phyloP scores from a whole-genome alignment of 768 basidiomycete genomes.

The Hypholoma sublateritium region DNA sequence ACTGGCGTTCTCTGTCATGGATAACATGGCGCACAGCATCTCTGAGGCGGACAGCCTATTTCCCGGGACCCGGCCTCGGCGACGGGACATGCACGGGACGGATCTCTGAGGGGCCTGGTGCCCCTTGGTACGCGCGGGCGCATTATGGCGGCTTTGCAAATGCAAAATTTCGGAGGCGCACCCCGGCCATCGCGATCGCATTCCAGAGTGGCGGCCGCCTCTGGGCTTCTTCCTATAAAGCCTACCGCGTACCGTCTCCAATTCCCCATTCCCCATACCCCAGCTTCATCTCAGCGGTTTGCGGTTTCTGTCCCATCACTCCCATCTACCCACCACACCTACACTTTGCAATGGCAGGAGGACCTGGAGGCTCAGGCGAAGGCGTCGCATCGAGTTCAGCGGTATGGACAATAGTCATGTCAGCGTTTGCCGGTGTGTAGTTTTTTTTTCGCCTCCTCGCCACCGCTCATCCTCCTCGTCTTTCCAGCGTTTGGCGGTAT shows the following conservation, averaged over 20 bases:
- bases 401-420: constrained; percentile 36
- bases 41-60: too few relatives aligned
- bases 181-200: not conserved
- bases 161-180: not conserved
- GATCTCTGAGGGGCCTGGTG: not conserved
- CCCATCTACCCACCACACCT: not conserved
- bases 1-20: too few relatives aligned
- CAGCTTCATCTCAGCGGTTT: not conserved
- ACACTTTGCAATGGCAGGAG: constrained; percentile 22
- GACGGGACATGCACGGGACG: not conserved
- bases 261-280: not conserved
- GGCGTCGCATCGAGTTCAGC: constrained; percentile 29
- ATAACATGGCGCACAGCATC: too few relatives aligned
- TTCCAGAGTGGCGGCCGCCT: not conserved
- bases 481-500: constrained; percentile 42
- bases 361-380: constrained; percentile 32
- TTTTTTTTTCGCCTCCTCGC: not conserved
- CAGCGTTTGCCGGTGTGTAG: constrained; percentile 32
- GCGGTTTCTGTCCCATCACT: not conserved
- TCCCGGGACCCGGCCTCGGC: not conserved
- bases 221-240: not conserved
- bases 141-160: not conserved
- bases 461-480: not conserved
- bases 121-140: not conserved
- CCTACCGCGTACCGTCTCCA: not conserved